Evolutionary conservation across 2,329 filamentous ascomycete species (phyloP).

Genomic region (Purpureocillium lavendulum): DNA sequence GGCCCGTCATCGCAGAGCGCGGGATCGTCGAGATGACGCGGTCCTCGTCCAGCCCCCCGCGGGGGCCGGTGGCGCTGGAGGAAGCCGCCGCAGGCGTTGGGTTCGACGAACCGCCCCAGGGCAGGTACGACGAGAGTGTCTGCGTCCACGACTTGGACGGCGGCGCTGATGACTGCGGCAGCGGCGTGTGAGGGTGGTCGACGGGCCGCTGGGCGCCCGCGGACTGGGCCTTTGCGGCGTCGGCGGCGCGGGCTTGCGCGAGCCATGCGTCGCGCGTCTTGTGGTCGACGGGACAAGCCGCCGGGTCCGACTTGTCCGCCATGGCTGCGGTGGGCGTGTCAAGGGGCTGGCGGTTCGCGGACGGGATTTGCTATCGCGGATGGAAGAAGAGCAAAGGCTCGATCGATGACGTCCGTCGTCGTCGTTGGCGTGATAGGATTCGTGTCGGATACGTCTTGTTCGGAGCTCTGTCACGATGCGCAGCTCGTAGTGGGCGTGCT

Average conservation of each 20-base stretch:
- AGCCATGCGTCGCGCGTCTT: constrained; percentile 85
- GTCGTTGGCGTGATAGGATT: too few relatives aligned
- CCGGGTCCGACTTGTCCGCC: constrained; percentile 13
- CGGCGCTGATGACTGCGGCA: constrained; percentile 9
- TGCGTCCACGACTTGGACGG: constrained; percentile 32
- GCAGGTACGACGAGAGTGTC: constrained; percentile 31
- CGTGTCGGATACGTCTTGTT: too few relatives aligned
- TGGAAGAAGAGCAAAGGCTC: too few relatives aligned
- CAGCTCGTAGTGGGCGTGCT: too few relatives aligned
- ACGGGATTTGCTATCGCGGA: not conserved
- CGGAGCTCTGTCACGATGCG: too few relatives aligned
- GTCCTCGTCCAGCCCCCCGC: constrained; percentile 46
- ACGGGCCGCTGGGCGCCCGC: constrained; percentile 18
- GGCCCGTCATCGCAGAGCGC: constrained; percentile 38
- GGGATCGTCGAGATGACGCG: constrained; percentile 77
- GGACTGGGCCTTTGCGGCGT: constrained; percentile 23
- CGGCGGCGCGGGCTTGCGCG: constrained; percentile 51
- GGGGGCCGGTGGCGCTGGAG: constrained; percentile 12
- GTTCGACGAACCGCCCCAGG: too few relatives aligned
- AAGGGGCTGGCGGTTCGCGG: too few relatives aligned
- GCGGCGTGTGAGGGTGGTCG: constrained; percentile 24
- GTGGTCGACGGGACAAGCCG: constrained; percentile 79
- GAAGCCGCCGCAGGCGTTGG: too few relatives aligned
- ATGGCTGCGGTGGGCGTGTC: too few relatives aligned
- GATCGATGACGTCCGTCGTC: too few relatives aligned